Percentiles rank a stretch among this genome's conserved stretches.
These are phyloP conservation scores for Phytopythium vexans DNA, from an alignment of 352 stramenopile species.

Conservation along the genomic window DNA sequence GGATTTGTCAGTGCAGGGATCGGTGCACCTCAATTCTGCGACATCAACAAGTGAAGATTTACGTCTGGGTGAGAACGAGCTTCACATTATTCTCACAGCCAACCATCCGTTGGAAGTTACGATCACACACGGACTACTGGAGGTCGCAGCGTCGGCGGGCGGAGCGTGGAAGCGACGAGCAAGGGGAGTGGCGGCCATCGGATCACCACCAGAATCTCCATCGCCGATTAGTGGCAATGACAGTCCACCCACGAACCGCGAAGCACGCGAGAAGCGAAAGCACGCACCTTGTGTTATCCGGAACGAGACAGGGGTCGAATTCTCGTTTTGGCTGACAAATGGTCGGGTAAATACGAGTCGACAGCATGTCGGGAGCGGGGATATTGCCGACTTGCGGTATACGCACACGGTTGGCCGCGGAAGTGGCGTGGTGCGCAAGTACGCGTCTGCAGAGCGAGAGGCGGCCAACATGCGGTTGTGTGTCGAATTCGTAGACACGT, in stretches of 20 bases:
- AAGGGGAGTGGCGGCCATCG: background rate
- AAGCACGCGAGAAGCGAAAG: conserved; percentile 30
- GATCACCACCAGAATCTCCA: conserved; percentile 11
- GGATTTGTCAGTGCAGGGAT: conserved; percentile 61
- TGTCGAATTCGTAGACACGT: conserved; percentile 51
- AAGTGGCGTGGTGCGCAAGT: conserved; percentile 65
- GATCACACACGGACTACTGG: conserved; percentile 73
- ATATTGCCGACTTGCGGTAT: conserved; percentile 63
- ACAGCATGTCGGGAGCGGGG: conserved; percentile 36
- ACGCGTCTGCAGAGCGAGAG: conserved; percentile 55
- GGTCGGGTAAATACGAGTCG: conserved; percentile 28
- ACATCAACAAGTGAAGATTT: conserved; percentile 9
- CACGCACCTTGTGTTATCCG: conserved; percentile 72
- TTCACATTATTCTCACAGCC: conserved; percentile 73
- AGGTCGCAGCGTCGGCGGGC: conserved; percentile 72
- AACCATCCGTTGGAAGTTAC: conserved; percentile 70
- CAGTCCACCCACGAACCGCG: conserved; percentile 10
- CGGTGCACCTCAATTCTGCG: background rate
- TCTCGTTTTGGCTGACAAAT: conserved; percentile 74
- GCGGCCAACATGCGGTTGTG: conserved; percentile 55
- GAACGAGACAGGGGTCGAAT: conserved; percentile 68
- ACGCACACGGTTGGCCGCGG: conserved; percentile 53
- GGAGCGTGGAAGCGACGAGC: conserved; percentile 62
- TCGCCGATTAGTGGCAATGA: background rate
- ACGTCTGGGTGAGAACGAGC: conserved; percentile 40